A percentile compares a stretch with the other conserved stretches of the same genome.
Evolutionary conservation across 2,329 filamentous ascomycete genomes (phyloP).

Genomic region (Aspergillus transmontanensis): DNA sequence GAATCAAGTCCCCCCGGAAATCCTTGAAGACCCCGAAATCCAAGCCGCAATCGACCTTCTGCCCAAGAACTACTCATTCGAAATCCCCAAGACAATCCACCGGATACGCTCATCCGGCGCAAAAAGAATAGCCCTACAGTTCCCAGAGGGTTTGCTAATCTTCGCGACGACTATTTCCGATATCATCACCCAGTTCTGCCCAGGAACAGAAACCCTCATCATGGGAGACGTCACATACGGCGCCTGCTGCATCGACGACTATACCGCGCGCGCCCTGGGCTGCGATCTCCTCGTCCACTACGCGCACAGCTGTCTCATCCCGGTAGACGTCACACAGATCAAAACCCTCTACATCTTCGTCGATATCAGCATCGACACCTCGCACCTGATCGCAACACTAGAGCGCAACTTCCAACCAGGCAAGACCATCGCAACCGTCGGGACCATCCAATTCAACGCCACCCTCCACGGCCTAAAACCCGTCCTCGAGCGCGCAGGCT

Average conservation of each 20-base stretch:
- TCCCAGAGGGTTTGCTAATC: conserved; percentile 90
- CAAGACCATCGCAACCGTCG: conserved; percentile 88
- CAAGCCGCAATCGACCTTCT: conserved; percentile 85
- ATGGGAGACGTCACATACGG: conserved; percentile 99
- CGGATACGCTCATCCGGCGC: conserved; percentile 79
- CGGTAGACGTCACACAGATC: conserved; percentile 94
- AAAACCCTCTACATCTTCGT: conserved; percentile 98
- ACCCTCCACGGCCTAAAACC: conserved; percentile 85
- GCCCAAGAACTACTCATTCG: conserved; percentile 96
- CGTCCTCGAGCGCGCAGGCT: conserved; percentile 79
- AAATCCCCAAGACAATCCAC: conserved; percentile 97
- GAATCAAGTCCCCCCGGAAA: conserved; percentile 87
- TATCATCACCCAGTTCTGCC: conserved; percentile 92
- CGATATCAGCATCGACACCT: conserved; percentile 91
- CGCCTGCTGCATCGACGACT: conserved; percentile 98
- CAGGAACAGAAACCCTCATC: conserved; percentile 87
- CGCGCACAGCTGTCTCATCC: conserved; percentile 93
- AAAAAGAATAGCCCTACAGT: conserved; percentile 88
- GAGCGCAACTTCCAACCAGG: conserved; percentile 83
- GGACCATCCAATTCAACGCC: conserved; percentile 98
- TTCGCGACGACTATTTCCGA: conserved; percentile 98
- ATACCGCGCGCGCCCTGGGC: conserved; percentile 88
- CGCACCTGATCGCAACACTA: conserved; percentile 82
- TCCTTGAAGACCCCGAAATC: conserved; percentile 80
- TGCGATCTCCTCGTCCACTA: conserved; percentile 97